A percentile compares a stretch with the other conserved stretches of the same genome.
Conservation (phyloP, 2,329 filamentous ascomycete genomes). For the Stemphylium vesicarium region DNA sequence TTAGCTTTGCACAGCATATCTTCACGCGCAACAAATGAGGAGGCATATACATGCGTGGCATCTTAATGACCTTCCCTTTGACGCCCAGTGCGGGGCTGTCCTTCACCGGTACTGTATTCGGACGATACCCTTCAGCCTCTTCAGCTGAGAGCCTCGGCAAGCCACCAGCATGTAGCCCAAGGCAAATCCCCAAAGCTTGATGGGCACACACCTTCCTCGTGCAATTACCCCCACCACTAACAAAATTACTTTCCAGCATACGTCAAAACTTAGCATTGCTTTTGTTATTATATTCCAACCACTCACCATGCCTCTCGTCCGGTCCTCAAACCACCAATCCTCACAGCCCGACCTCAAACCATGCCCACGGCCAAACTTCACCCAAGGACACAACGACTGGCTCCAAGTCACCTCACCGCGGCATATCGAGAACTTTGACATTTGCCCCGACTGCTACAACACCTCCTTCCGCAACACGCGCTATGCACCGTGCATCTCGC, state of each 20-base stretch:
- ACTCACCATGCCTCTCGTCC: conserved; percentile 19
- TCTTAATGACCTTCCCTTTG: conserved; percentile 1
- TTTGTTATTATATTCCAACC: background rate
- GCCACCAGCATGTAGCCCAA: background rate
- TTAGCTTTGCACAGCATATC: background rate
- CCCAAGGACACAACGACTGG: conserved; percentile 20
- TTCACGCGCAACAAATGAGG: background rate
- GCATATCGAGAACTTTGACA: conserved; percentile 20
- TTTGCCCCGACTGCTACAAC: conserved; percentile 29
- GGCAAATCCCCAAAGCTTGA: background rate
- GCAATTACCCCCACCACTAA: background rate
- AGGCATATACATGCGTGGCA: conserved; percentile 1
- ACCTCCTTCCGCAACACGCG: conserved; percentile 21
- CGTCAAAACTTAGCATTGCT: too few species aligned
- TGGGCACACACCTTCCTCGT: background rate
- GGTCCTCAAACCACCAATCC: conserved; percentile 9
- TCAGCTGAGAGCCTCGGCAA: conserved; percentile 5
- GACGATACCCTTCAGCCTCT: conserved; percentile 6
- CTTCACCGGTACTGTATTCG: conserved; percentile 20
- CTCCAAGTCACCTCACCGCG: conserved; percentile 16
- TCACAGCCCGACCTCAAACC: conserved; percentile 8
- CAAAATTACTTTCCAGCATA: too few species aligned
- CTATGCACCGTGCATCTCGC: conserved; percentile 17
- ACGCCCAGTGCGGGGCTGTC: conserved; percentile 4
- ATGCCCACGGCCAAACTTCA: conserved; percentile 17